Percentiles rank a stretch among this genome's conserved stretches.
These are phyloP conservation scores for Eutypella sp. DNA, from an alignment of 2,329 filamentous ascomycete species.

Conservation along the genomic window DNA sequence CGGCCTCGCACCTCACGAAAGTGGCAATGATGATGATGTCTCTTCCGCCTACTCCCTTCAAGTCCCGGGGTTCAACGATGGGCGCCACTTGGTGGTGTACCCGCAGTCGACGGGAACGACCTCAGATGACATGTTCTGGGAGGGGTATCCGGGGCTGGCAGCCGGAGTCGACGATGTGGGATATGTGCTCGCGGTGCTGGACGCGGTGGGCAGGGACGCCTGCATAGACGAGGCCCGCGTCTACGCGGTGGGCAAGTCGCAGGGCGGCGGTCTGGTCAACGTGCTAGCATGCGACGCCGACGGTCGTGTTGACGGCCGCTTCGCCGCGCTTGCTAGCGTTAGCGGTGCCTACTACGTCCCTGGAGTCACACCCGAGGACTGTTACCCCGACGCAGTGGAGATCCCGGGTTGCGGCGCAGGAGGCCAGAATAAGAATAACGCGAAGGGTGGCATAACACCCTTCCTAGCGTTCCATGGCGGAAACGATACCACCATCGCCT, in stretches of 20 bases:
- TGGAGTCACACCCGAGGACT: constrained; percentile 13
- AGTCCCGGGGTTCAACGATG: no score
- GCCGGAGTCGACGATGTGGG: constrained; percentile 19
- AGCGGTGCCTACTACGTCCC: constrained; percentile 23
- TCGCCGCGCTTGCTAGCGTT: constrained; percentile 24
- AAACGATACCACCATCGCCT: constrained; percentile 40
- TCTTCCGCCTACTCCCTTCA: no score
- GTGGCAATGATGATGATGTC: no score
- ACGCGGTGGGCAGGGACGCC: constrained; percentile 17
- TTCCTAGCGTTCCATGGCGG: constrained; percentile 48
- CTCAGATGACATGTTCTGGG: constrained; percentile 9
- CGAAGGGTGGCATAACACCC: constrained; percentile 32
- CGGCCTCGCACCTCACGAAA: no score
- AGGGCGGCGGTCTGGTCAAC: constrained; percentile 21
- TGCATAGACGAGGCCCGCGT: constrained; percentile 22
- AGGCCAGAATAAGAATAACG: no score
- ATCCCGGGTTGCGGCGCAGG: no score
- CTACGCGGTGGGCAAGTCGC: constrained; percentile 24
- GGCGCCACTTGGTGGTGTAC: constrained; percentile 15
- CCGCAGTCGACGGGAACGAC: constrained; percentile 10
- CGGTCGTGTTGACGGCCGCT: constrained; percentile 8
- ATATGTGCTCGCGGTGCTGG: constrained; percentile 20
- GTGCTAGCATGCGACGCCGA: constrained; percentile 21
- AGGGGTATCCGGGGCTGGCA: constrained; percentile 13
- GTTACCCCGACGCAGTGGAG: constrained; percentile 29